Evolutionary conservation across 2,329 filamentous ascomycete genomes (phyloP).

Genomic region (Zalaria sp.): DNA sequence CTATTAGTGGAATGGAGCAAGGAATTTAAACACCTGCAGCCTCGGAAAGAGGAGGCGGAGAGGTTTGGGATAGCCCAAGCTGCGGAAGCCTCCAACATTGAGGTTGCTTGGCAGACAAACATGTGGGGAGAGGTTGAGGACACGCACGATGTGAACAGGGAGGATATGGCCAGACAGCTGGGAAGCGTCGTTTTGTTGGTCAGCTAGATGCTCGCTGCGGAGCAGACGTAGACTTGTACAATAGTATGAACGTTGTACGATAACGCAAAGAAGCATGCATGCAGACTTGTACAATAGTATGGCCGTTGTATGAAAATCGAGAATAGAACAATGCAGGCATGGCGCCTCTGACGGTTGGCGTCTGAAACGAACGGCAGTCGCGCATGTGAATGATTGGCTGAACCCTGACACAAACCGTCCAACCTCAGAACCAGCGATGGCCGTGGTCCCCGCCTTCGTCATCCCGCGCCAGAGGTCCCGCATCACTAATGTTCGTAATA

Average conservation of each 20-base stretch:
- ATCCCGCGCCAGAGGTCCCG: no score
- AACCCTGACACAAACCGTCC: no score
- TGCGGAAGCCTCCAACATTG: slow-evolving; percentile 59
- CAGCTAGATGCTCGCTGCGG: slow-evolving; percentile 7
- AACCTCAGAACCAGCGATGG: no score
- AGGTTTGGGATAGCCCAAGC: slow-evolving; percentile 74
- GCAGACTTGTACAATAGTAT: not conserved
- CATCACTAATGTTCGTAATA: no score
- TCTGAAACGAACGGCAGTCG: no score
- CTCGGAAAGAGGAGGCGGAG: slow-evolving; percentile 15
- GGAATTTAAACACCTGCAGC: slow-evolving; percentile 43
- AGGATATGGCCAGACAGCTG: slow-evolving; percentile 75
- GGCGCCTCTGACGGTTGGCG: no score
- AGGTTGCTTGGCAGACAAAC: slow-evolving; percentile 79
- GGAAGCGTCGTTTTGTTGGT: slow-evolving; percentile 78
- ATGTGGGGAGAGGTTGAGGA: slow-evolving; percentile 97
- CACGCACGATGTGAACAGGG: slow-evolving; percentile 90
- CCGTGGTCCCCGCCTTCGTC: no score
- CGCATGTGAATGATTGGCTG: no score
- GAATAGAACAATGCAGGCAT: no score
- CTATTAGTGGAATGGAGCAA: slow-evolving; percentile 81
- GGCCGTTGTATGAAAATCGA: no score
- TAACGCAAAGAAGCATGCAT: no score
- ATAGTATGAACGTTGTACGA: not conserved
- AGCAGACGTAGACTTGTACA: no score